Conservation (phyloP, 768 basidiomycete genomes). For the Lentinula boryana region DNA sequence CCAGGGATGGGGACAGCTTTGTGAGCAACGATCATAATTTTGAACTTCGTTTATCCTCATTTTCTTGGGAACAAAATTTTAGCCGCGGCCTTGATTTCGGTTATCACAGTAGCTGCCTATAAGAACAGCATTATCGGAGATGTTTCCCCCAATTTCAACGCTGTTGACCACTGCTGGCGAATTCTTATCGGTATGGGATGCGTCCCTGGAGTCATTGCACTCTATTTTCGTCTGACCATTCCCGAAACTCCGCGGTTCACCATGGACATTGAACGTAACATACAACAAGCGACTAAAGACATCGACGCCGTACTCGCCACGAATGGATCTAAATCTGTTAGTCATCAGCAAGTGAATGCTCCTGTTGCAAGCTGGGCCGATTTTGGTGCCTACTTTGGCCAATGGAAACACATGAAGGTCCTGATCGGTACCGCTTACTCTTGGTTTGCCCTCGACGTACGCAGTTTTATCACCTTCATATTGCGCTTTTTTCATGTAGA, state of each 20-base stretch:
- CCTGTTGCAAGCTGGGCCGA: slow-evolving; percentile 67
- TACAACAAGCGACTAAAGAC: slow-evolving; percentile 50
- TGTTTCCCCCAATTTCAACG: slow-evolving; percentile 29
- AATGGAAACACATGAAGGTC: slow-evolving; percentile 76
- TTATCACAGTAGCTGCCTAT: slow-evolving; percentile 63
- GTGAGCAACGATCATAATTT: slow-evolving; percentile 27
- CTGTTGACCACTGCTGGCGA: slow-evolving; percentile 80
- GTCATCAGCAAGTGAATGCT: slow-evolving; percentile 52
- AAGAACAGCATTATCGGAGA: slow-evolving; percentile 47
- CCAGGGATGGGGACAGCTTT: slow-evolving; percentile 85
- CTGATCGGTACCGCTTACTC: slow-evolving; percentile 74
- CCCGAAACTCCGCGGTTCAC: slow-evolving; percentile 89
- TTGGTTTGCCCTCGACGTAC: slow-evolving; percentile 84
- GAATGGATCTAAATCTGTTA: slow-evolving; percentile 13
- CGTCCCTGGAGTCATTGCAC: slow-evolving; percentile 72
- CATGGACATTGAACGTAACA: slow-evolving; percentile 58
- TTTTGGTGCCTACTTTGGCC: slow-evolving; percentile 61
- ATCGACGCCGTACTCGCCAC: slow-evolving; percentile 68
- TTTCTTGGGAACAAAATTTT: background rate
- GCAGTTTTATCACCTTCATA: slow-evolving; percentile 17
- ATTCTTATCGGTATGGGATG: slow-evolving; percentile 85
- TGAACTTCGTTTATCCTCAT: background rate
- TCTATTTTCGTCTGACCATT: slow-evolving; percentile 91
- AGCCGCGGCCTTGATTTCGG: slow-evolving; percentile 63
- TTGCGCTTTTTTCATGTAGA: background rate